phyloP scores from a whole-genome alignment of 148 eudicot species.

The Heliosperma pusillum region DNA sequence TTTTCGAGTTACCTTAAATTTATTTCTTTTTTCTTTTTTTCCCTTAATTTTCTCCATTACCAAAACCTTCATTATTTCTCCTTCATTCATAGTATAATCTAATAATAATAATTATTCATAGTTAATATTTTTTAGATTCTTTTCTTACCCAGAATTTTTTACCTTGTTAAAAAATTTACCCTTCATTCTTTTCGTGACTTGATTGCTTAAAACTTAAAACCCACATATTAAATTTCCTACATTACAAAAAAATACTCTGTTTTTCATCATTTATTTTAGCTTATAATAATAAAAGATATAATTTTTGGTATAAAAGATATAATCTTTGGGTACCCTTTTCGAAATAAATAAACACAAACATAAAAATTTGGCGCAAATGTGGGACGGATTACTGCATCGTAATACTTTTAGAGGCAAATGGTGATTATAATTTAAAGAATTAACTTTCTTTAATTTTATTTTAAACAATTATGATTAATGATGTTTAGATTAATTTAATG shows the following conservation, averaged over 20 bases:
- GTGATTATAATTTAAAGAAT: constrained; percentile 20
- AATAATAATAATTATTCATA: neutral
- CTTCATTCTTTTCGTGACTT: constrained; percentile 29
- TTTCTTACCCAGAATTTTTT: constrained; percentile 3
- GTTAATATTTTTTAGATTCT: neutral
- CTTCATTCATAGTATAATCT: neutral
- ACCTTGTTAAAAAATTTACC: neutral
- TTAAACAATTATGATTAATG: neutral
- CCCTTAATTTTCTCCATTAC: neutral
- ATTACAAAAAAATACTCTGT: neutral
- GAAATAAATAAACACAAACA: neutral
- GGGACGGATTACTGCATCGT: constrained; percentile 46
- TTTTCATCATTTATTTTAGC: neutral
- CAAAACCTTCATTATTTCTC: neutral
- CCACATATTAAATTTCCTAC: neutral
- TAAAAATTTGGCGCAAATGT: constrained; percentile 35
- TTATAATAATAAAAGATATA: too few relatives aligned
- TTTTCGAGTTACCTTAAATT: neutral
- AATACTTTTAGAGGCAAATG: constrained; percentile 64
- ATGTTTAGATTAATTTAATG: constrained; percentile 2
- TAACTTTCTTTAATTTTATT: neutral
- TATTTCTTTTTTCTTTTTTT: neutral
- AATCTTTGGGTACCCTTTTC: constrained; percentile 11
- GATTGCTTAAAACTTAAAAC: constrained; percentile 14
- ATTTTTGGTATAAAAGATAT: neutral